Base-by-base conservation (phyloP, 176 grass and related monocot genomes). In the Lolium rigidum region DNA sequence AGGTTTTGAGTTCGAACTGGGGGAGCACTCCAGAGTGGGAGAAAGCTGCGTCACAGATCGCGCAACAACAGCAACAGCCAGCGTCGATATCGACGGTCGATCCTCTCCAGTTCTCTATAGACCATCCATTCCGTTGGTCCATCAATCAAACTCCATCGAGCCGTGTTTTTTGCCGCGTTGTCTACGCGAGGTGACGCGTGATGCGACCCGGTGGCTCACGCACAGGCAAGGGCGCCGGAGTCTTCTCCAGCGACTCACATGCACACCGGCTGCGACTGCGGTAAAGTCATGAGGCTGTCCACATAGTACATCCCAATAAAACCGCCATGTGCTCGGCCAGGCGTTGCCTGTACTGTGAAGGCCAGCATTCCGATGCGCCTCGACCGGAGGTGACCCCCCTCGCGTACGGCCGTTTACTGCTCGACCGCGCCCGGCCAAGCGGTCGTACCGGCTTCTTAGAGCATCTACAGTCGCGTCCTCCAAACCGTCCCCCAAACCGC, bases 361-460 rank as follows among this genome's bases (percentile, higher is more conserved):
- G 52, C 22, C 39, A 84, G 83, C 83, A 84, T 84, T 84, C 72
- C 83, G 72, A 84, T 84, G 83, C 83, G 72, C 72, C 58, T 84
- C 83, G 43, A 84, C 72, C 83, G 74, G 35, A 16, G 5, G 70
- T 84, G 82, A 58, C 70, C 3, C 1, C 58, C 58, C 4, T 3
- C 28, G 0, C 17, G 83, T 85, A 85, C 83, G 72, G 5, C 14
- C 47, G 12, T 63, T 16, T 5, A 49, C 9, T 31, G 69, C 54
- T 83, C 69, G 1, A 1, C 52, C 39, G 68, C 81, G 13, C 37
- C 7, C 12, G 9, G 81, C 67, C 81, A 26, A 46, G 51, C 68
- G 18, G 12, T 83, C 65, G 50, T 82, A 70, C 62, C 0, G 1
- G 61, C 76, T 60, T 35, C 31, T 35, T 35, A 35, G 31, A 35